Percentiles rank a stretch among this genome's conserved stretches.
phyloP scores from a whole-genome alignment of 2,329 filamentous ascomycete genomes.

The Magnaporthales sp. region DNA sequence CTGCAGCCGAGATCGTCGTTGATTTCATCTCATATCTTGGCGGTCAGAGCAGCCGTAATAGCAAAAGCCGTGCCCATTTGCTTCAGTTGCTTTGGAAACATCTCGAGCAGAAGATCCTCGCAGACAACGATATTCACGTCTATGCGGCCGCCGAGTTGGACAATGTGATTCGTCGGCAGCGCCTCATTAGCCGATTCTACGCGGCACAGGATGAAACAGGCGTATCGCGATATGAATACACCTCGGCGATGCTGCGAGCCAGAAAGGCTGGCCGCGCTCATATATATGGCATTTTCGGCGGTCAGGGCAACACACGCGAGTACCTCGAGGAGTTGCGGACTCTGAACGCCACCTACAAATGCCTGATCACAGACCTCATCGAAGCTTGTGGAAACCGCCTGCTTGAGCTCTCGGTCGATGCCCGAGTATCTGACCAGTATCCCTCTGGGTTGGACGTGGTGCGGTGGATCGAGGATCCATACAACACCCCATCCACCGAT shows the following conservation, averaged over 20 bases:
- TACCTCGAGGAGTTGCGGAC: slow-evolving; percentile 83
- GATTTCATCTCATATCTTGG: background rate
- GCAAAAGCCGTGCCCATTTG: background rate
- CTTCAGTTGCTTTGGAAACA: background rate
- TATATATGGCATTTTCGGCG: slow-evolving; percentile 91
- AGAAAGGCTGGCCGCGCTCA: slow-evolving; percentile 50
- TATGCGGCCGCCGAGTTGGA: slow-evolving; percentile 77
- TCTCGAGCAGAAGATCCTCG: background rate
- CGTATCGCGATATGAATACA: background rate
- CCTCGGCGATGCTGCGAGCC: background rate
- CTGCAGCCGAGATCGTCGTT: background rate
- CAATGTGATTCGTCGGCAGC: background rate
- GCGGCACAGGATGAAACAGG: slow-evolving; percentile 33
- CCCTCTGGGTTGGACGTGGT: slow-evolving; percentile 94
- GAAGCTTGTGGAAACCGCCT: slow-evolving; percentile 74
- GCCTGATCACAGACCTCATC: background rate
- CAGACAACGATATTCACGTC: slow-evolving; percentile 52
- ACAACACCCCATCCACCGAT: slow-evolving; percentile 88
- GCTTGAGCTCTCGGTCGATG: slow-evolving; percentile 71
- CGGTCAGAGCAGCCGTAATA: background rate
- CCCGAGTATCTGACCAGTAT: slow-evolving; percentile 87
- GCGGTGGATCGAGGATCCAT: slow-evolving; percentile 81
- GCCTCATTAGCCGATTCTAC: background rate
- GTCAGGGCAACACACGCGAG: slow-evolving; percentile 97
- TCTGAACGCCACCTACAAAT: background rate